These are phyloP conservation scores for Sporothrix dimorphospora DNA, from an alignment of 2,329 filamentous ascomycete genomes.

Conservation along the genomic window DNA sequence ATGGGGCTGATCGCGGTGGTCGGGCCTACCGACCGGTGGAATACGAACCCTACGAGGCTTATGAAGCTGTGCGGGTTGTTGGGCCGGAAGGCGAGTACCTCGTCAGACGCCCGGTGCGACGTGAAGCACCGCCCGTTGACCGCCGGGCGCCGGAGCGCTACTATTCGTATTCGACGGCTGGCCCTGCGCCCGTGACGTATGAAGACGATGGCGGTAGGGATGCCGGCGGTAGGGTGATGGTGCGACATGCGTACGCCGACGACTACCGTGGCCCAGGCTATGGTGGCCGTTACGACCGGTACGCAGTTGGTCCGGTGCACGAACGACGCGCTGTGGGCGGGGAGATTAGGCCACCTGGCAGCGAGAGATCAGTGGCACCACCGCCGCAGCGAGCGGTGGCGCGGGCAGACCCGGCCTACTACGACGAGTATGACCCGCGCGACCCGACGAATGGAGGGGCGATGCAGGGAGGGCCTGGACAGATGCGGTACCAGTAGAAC, in stretches of 20 bases:
- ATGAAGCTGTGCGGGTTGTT: slow-evolving; percentile 52
- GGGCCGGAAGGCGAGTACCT: slow-evolving; percentile 52
- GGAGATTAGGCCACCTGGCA: not conserved
- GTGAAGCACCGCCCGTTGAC: slow-evolving; percentile 26
- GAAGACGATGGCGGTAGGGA: not conserved
- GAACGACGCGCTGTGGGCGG: not conserved
- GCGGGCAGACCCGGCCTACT: slow-evolving; percentile 35
- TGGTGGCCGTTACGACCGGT: not conserved
- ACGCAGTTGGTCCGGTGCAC: not conserved
- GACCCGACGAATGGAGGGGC: not conserved
- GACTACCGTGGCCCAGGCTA: not conserved
- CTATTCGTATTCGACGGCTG: slow-evolving; percentile 20
- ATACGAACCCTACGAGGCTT: slow-evolving; percentile 47
- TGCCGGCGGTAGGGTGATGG: not conserved
- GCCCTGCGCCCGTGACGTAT: not conserved
- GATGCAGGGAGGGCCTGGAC: slow-evolving; percentile 20
- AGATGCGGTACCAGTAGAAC: slow-evolving; percentile 30
- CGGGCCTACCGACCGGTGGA: slow-evolving; percentile 20
- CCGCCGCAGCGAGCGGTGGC: not conserved
- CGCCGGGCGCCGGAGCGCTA: not conserved
- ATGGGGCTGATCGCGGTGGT: slow-evolving; percentile 34
- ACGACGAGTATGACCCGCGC: slow-evolving; percentile 52
- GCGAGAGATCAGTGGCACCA: not conserved
- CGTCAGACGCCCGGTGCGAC: slow-evolving; percentile 46
- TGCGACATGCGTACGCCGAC: not conserved